Conservation (phyloP, 768 basidiomycete genomes). For the Kwoniella botswanensis region DNA sequence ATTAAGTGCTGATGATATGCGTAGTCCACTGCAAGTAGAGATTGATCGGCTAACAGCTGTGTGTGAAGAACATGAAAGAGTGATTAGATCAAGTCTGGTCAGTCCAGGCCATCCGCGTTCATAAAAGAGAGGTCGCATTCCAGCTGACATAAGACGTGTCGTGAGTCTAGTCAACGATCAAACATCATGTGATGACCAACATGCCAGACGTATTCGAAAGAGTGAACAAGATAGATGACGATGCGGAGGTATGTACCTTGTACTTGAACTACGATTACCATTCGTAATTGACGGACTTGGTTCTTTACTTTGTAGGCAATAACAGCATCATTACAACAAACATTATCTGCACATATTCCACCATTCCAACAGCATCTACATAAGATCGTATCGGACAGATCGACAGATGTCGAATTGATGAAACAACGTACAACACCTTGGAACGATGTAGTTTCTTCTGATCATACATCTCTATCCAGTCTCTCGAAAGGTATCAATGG, state of each 20-base stretch:
- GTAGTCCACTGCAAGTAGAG: constrained; percentile 43
- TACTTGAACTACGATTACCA: neutral
- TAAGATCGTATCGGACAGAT: constrained; percentile 22
- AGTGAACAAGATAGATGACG: constrained; percentile 33
- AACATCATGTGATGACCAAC: constrained; percentile 41
- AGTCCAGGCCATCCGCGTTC: constrained; percentile 1
- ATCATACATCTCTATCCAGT: neutral
- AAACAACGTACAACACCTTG: constrained; percentile 37
- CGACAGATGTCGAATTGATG: constrained; percentile 40
- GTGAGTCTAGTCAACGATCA: constrained; percentile 35
- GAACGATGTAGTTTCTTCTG: constrained; percentile 21
- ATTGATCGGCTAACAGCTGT: constrained; percentile 37
- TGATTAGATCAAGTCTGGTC: constrained; percentile 42
- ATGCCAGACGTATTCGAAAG: constrained; percentile 28
- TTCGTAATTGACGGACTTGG: too few relatives aligned
- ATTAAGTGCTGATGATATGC: neutral
- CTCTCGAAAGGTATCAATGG: neutral
- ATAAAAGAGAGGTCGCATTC: neutral
- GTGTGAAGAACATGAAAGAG: constrained; percentile 47
- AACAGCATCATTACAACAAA: constrained; percentile 23
- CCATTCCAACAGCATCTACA: constrained; percentile 22
- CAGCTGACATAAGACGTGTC: neutral
- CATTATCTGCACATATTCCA: constrained; percentile 24
- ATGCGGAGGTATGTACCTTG: constrained; percentile 37
- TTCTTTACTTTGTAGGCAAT: constrained; percentile 18